Conservation (phyloP, 345 rosid species). For the Microcos paniculata region DNA sequence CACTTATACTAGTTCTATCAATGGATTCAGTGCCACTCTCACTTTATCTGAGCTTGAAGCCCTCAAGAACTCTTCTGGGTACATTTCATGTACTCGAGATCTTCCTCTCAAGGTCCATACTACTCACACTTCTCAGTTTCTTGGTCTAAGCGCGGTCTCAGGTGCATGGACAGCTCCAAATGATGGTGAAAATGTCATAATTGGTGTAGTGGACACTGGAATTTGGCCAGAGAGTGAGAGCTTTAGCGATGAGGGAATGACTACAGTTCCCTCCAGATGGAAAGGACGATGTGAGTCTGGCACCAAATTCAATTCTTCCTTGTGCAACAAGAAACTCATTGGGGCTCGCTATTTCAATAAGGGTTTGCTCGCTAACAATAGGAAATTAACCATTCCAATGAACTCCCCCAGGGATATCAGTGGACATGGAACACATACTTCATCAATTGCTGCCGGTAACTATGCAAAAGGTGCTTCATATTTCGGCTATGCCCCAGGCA, state of each 20-base stretch:
- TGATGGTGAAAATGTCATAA: slow-evolving; percentile 29
- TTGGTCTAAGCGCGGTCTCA: slow-evolving; percentile 28
- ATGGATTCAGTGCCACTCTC: slow-evolving; percentile 11
- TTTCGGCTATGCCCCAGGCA: slow-evolving; percentile 39
- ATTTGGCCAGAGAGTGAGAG: slow-evolving; percentile 39
- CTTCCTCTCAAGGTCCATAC: slow-evolving; percentile 39
- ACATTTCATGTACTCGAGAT: slow-evolving; percentile 16
- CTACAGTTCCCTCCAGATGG: slow-evolving; percentile 31
- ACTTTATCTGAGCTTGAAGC: neutral
- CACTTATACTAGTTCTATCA: neutral
- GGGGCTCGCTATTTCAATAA: slow-evolving; percentile 38
- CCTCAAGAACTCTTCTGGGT: neutral
- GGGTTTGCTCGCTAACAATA: slow-evolving; percentile 24
- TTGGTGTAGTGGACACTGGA: slow-evolving; percentile 39
- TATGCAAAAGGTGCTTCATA: slow-evolving; percentile 21
- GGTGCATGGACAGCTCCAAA: slow-evolving; percentile 34
- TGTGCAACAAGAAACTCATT: slow-evolving; percentile 40
- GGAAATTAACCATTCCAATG: neutral
- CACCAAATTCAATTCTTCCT: slow-evolving; percentile 10
- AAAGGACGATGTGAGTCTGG: slow-evolving; percentile 40
- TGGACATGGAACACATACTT: slow-evolving; percentile 47
- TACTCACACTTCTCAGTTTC: slow-evolving; percentile 39
- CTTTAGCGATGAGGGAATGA: slow-evolving; percentile 32
- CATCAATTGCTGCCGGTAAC: slow-evolving; percentile 39
- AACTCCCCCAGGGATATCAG: slow-evolving; percentile 29